Conservation (phyloP, 352 stramenopile species). For the Blastocystis sp. region DNA sequence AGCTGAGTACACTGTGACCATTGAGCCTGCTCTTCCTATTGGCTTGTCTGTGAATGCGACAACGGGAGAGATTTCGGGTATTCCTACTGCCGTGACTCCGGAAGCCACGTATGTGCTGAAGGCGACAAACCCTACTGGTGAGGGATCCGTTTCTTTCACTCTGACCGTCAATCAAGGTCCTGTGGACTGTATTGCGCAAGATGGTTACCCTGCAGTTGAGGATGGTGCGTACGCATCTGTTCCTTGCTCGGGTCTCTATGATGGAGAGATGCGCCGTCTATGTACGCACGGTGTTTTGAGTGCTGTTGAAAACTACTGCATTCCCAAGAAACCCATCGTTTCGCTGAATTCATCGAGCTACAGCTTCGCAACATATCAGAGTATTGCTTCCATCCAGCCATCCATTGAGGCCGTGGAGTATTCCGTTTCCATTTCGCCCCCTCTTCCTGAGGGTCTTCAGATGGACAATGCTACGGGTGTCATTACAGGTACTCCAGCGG, state of each 20-base stretch:
- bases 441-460: background rate
- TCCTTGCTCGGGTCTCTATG: background rate
- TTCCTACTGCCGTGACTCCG: background rate
- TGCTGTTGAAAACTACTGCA: background rate
- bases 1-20: background rate
- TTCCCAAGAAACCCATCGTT: constrained; percentile 8
- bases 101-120: background rate
- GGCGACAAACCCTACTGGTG: background rate
- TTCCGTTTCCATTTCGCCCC: background rate
- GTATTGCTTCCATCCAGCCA: background rate
- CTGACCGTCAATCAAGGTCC: constrained; percentile 13
- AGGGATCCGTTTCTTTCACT: background rate
- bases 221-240: background rate
- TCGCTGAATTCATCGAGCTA: background rate
- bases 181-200: background rate
- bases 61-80: background rate
- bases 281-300: background rate
- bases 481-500: background rate
- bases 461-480: background rate
- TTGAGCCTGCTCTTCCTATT: constrained; percentile 7
- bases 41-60: background rate
- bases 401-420: background rate
- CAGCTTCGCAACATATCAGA: background rate
- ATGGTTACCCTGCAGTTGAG: background rate
- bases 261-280: background rate